phyloP scores from a whole-genome alignment of 495 filamentous ascomycete genomes.

The Penicillium flavigenum region DNA sequence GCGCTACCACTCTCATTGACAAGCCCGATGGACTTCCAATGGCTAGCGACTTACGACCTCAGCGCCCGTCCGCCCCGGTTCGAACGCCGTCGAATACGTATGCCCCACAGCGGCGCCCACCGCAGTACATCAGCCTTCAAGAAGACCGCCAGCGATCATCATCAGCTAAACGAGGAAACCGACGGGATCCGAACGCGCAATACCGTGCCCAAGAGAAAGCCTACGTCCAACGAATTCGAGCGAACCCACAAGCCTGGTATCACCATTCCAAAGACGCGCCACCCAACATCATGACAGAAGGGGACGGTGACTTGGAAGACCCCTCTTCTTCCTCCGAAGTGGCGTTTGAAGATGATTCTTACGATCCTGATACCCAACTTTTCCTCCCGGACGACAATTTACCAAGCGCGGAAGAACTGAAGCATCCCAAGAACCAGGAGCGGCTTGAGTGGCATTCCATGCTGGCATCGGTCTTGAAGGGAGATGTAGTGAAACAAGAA shows the following conservation, averaged over 20 bases:
- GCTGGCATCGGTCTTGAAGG: constrained; percentile 91
- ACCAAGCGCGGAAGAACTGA: constrained; percentile 83
- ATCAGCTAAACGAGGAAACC: constrained; percentile 49
- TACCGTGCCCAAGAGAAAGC: constrained; percentile 80
- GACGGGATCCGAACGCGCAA: constrained; percentile 72
- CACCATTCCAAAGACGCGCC: constrained; percentile 75
- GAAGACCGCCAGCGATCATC: constrained; percentile 53
- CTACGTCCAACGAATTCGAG: constrained; percentile 73
- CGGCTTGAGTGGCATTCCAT: constrained; percentile 97
- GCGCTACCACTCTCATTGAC: constrained; percentile 34
- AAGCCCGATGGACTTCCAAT: constrained; percentile 34
- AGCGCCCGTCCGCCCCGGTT: constrained; percentile 60
- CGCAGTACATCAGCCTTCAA: constrained; percentile 56
- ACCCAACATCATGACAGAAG: constrained; percentile 60
- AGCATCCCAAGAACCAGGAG: constrained; percentile 84
- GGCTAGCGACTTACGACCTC: constrained; percentile 37
- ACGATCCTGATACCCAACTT: constrained; percentile 90
- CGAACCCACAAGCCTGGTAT: constrained; percentile 64
- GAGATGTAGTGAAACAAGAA: constrained; percentile 96
- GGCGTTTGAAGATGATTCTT: constrained; percentile 76
- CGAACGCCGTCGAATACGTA: constrained; percentile 72
- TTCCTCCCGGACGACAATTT: constrained; percentile 85
- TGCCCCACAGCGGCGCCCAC: constrained; percentile 69
- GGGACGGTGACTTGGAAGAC: constrained; percentile 84
- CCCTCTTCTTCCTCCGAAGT: constrained; percentile 83